Evolutionary conservation across 1,139 yeast species (phyloP).

Genomic region (Eremothecium cymbalariae): DNA sequence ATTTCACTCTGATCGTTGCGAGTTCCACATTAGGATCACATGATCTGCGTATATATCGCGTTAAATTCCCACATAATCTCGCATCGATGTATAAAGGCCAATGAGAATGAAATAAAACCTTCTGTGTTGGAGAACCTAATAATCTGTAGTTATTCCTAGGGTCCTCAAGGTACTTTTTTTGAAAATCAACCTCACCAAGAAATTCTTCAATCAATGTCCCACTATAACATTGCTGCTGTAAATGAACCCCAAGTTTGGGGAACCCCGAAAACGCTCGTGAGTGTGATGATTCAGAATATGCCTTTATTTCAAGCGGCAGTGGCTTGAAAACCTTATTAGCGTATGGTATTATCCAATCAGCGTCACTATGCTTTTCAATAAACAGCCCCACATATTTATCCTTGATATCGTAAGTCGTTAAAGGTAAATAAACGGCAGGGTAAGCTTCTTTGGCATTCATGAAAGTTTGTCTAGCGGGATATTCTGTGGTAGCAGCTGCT

Average conservation of each 20-base stretch:
- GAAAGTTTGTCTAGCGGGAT: constrained; percentile 28
- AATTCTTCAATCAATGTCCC: constrained; percentile 55
- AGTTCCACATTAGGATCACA: constrained; percentile 73
- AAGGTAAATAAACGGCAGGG: constrained; percentile 44
- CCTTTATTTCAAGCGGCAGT: constrained; percentile 26
- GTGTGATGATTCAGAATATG: constrained; percentile 32
- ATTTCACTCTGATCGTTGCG: constrained; percentile 40
- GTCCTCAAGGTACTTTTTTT: constrained; percentile 53
- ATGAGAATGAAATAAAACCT: constrained; percentile 48
- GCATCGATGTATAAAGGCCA: constrained; percentile 65
- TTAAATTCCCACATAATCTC: constrained; percentile 66
- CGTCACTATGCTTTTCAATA: constrained; percentile 26
- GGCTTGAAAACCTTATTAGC: constrained; percentile 14
- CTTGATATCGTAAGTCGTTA: constrained; percentile 42
- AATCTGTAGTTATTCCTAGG: constrained; percentile 65
- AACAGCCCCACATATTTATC: constrained; percentile 31
- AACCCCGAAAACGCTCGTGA: constrained; percentile 54
- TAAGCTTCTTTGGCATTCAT: constrained; percentile 38
- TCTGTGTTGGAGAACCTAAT: constrained; percentile 84
- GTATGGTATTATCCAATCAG: constrained; percentile 27
- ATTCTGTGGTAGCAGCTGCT: constrained; percentile 9
- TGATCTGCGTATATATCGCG: constrained; percentile 68
- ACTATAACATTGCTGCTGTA: constrained; percentile 36
- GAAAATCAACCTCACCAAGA: constrained; percentile 65
- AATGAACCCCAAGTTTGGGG: constrained; percentile 57